Percentiles rank a stretch among this genome's conserved stretches.
Conservation (phyloP, 139 green algal species). For the Coelastrella sp. region DNA sequence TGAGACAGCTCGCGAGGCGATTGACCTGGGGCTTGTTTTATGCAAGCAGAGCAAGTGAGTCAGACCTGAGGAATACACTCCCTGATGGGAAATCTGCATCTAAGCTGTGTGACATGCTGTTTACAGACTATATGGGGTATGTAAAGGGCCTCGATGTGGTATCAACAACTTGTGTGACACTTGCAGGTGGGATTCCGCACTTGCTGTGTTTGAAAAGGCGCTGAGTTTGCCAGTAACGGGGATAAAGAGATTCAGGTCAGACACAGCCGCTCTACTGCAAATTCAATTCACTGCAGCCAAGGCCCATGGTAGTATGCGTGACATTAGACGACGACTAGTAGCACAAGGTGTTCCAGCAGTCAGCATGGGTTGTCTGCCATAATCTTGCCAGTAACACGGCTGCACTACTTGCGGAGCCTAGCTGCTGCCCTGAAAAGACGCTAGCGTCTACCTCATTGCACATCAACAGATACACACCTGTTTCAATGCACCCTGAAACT, state of each 20-base stretch:
- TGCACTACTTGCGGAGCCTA: too few relatives aligned
- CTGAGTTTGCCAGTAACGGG: constrained; percentile 84
- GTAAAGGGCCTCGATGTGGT: not conserved
- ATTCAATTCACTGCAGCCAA: not conserved
- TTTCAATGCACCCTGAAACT: not conserved
- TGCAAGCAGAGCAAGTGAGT: constrained; percentile 46
- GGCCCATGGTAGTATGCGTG: not conserved
- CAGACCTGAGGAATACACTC: not conserved
- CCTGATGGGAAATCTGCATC: not conserved
- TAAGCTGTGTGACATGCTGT: not conserved
- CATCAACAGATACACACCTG: too few relatives aligned
- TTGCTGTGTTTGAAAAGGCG: constrained; percentile 76
- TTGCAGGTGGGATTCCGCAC: constrained; percentile 70
- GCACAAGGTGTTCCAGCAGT: too few relatives aligned
- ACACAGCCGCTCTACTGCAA: not conserved
- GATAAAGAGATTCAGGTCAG: constrained; percentile 77
- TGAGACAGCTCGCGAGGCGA: constrained; percentile 54
- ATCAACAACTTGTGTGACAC: not conserved
- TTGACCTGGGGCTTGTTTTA: constrained; percentile 52
- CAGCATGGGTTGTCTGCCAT: too few relatives aligned
- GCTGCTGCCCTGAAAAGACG: too few relatives aligned
- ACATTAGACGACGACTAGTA: not conserved
- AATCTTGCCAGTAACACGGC: too few relatives aligned
- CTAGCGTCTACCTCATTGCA: too few relatives aligned
- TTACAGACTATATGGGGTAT: not conserved